Evolutionary conservation across 1,139 yeast species (phyloP).

Genomic region (Taphrina betulina): DNA sequence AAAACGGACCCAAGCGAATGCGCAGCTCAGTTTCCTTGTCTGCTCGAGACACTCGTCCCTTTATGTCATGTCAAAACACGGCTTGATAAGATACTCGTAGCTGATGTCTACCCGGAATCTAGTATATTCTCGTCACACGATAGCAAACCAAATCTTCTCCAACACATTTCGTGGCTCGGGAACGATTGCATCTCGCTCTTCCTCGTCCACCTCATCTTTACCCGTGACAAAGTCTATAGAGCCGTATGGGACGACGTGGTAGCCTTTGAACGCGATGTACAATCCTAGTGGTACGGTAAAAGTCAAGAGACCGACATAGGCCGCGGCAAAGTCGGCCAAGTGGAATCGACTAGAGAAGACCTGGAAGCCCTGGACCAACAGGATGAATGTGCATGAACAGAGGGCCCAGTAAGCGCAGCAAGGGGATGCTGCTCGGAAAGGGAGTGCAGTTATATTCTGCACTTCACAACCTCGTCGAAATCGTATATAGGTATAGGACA

Average conservation of each 20-base stretch:
- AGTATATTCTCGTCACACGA: too few relatives aligned
- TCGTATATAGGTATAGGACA: constrained; percentile 47
- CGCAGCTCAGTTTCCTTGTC: too few relatives aligned
- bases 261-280: neutral
- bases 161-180: neutral
- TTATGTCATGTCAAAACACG: too few relatives aligned
- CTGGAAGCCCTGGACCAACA: constrained; percentile 63
- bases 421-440: constrained; percentile 15
- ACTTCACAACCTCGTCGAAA: constrained; percentile 36
- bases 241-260: neutral
- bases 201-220: constrained; percentile 19
- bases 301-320: constrained; percentile 43
- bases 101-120: too few relatives aligned
- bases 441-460: constrained; percentile 36
- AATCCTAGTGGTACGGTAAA: neutral
- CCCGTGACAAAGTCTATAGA: constrained; percentile 12
- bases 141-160: constrained; percentile 15
- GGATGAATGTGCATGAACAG: constrained; percentile 51
- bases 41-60: too few relatives aligned
- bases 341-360: constrained; percentile 65
- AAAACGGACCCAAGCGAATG: too few relatives aligned
- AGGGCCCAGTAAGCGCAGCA: constrained; percentile 9
- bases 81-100: too few relatives aligned
- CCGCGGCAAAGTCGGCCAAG: constrained; percentile 57
- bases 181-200: constrained; percentile 12